Evolutionary conservation across 306 rosid species (phyloP).

Genomic region (Vigna angularis): DNA sequence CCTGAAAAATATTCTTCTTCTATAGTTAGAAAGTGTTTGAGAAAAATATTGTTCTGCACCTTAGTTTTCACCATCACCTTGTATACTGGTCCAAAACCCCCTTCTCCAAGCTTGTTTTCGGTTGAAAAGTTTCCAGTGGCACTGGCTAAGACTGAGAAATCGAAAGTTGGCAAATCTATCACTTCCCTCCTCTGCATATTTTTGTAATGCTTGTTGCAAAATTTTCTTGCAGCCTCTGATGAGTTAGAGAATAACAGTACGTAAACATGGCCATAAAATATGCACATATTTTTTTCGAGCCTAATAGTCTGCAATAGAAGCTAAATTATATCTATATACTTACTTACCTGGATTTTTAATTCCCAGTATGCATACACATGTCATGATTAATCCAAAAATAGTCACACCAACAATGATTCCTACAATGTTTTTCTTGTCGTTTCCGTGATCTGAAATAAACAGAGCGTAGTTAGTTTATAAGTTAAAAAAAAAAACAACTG

Average conservation of each 20-base stretch:
- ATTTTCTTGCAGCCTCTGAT: background rate
- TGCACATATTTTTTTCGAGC: background rate
- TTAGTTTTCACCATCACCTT: conserved; percentile 24
- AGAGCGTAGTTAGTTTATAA: background rate
- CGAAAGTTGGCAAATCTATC: conserved; percentile 47
- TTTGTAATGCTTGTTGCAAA: background rate
- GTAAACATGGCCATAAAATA: background rate
- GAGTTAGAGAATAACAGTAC: background rate
- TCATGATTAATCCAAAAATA: conserved; percentile 18
- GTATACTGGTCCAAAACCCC: conserved; percentile 58
- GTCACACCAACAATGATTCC: conserved; percentile 21
- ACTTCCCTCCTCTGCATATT: conserved; percentile 17
- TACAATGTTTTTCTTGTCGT: background rate
- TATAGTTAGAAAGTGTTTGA: background rate
- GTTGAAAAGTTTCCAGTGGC: conserved; percentile 53
- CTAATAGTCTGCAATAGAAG: background rate
- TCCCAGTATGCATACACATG: background rate
- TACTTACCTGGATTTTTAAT: conserved; percentile 24
- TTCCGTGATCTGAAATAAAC: conserved; percentile 13
- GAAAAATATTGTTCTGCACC: background rate
- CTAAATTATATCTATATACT: background rate
- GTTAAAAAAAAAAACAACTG: background rate
- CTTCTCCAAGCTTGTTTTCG: conserved; percentile 48
- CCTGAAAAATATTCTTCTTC: background rate
- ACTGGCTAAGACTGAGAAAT: conserved; percentile 32